Conservation (phyloP, 345 rosid species). For the Populus alba region DNA sequence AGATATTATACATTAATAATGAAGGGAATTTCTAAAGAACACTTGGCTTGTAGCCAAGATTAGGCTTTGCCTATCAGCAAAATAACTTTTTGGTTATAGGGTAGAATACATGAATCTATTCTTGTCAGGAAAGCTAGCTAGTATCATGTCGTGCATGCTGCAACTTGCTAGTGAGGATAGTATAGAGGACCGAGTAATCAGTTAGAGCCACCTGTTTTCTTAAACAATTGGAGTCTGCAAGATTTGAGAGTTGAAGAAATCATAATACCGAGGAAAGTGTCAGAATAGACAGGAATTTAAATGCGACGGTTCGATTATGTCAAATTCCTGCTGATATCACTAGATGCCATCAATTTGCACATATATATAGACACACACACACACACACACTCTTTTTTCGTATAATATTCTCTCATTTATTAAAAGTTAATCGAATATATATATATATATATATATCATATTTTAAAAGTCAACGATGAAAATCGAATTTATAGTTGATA, state of each 20-base stretch:
- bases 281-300: neutral
- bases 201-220: neutral
- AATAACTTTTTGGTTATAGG: neutral
- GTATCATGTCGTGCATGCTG: neutral
- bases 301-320: neutral
- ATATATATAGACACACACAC: too few species aligned
- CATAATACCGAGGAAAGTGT: neutral
- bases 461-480: too few species aligned
- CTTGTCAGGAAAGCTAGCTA: neutral
- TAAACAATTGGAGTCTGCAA: neutral
- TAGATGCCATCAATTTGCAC: neutral
- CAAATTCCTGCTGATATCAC: neutral
- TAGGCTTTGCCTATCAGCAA: neutral
- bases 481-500: too few species aligned
- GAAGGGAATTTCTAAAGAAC: neutral
- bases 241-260: neutral
- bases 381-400: too few species aligned
- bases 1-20: neutral
- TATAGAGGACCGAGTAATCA: neutral
- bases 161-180: neutral
- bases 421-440: too few species aligned
- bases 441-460: too few species aligned
- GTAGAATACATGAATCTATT: neutral
- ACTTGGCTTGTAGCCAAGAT: neutral
- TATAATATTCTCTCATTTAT: too few species aligned